Evolutionary conservation across 73 alveolate genomes (phyloP).

Genomic region (Uronychia setigera): DNA sequence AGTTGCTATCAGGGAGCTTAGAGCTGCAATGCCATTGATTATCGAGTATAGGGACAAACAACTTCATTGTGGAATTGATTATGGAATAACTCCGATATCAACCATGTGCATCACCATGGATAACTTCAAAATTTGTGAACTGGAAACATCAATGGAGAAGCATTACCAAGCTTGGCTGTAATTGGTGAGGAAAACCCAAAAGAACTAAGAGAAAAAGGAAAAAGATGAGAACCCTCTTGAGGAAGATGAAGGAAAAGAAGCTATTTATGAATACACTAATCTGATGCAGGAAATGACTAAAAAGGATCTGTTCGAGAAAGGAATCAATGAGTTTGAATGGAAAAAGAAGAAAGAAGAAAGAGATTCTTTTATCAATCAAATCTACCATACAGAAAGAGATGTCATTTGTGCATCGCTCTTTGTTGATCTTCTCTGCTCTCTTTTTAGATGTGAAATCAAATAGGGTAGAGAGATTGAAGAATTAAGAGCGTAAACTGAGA

Average conservation of each 20-base stretch:
- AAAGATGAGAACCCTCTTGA: constrained; percentile 77
- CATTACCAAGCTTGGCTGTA: constrained; percentile 84
- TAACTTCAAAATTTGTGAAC: constrained; percentile 83
- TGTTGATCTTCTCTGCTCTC: constrained; percentile 62
- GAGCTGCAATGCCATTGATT: constrained; percentile 64
- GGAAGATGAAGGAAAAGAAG: constrained; percentile 92
- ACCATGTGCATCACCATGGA: constrained; percentile 87
- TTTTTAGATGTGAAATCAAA: constrained; percentile 69
- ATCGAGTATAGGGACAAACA: constrained; percentile 65
- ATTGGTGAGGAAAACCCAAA: constrained; percentile 77
- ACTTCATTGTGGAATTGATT: constrained; percentile 61
- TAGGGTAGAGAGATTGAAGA: constrained; percentile 46
- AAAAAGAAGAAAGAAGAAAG: constrained; percentile 62
- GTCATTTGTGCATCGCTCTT: constrained; percentile 55
- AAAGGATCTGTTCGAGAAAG: constrained; percentile 61
- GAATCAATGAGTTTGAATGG: constrained; percentile 68
- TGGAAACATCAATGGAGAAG: constrained; percentile 75
- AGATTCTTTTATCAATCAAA: constrained; percentile 49
- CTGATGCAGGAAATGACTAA: constrained; percentile 84
- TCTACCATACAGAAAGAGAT: constrained; percentile 52
- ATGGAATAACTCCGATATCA: constrained; percentile 71
- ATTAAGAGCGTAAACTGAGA: constrained; percentile 30
- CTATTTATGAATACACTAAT: constrained; percentile 84
- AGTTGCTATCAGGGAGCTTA: constrained; percentile 56
- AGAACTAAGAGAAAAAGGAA: constrained; percentile 75